These are phyloP conservation scores for Pichia rugopelliculosa DNA, from an alignment of 805 yeast genomes.

Conservation along the genomic window DNA sequence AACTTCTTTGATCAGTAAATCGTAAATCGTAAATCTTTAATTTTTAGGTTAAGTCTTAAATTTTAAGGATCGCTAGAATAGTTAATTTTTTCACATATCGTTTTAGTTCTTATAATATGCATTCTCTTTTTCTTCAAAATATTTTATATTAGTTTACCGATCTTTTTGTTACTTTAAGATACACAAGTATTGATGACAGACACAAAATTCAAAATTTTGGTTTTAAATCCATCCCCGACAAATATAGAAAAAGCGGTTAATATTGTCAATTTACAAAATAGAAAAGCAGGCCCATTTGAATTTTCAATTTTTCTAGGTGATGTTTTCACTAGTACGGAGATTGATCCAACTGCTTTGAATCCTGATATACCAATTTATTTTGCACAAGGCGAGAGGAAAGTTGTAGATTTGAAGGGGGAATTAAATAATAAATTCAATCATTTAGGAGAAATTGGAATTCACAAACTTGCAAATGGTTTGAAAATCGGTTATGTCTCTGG, in stretches of 20 bases:
- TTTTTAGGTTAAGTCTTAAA: too few species aligned
- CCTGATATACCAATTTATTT: slow-evolving; percentile 17
- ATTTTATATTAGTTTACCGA: too few species aligned
- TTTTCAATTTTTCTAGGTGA: slow-evolving; percentile 48
- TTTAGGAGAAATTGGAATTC: slow-evolving; percentile 31
- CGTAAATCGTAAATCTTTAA: too few species aligned
- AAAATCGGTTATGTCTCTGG: slow-evolving; percentile 41
- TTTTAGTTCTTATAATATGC: too few species aligned
- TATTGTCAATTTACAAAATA: slow-evolving; percentile 41
- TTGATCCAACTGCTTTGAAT: not conserved
- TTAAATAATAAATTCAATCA: slow-evolving; percentile 23
- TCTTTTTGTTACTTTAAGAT: too few species aligned
- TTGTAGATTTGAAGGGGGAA: slow-evolving; percentile 3
- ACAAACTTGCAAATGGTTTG: slow-evolving; percentile 38
- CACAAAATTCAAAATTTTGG: slow-evolving; percentile 21
- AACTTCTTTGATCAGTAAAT: too few species aligned
- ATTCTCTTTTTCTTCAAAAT: too few species aligned
- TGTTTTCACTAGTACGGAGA: slow-evolving; percentile 20
- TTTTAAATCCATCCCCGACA: slow-evolving; percentile 38
- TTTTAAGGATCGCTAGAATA: too few species aligned
- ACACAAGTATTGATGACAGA: not conserved
- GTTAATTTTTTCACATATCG: too few species aligned
- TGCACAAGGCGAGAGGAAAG: slow-evolving; percentile 17
- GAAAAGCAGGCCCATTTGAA: slow-evolving; percentile 62
- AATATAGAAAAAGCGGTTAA: slow-evolving; percentile 36